Percentiles rank a stretch among this genome's conserved stretches.
Conservation (phyloP, 306 rosid genomes). For the Coriaria nepalensis region DNA sequence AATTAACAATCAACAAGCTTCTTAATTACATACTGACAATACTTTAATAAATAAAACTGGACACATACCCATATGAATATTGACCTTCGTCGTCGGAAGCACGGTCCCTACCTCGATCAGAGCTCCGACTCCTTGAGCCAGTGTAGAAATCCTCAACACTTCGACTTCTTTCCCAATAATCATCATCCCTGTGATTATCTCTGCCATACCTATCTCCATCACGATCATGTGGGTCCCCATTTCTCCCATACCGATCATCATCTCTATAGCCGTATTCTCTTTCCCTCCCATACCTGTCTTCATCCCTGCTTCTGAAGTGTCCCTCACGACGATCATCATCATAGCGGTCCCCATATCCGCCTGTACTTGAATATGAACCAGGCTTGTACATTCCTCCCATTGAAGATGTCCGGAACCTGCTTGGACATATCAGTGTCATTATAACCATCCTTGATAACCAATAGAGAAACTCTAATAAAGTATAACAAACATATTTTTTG, state of each 20-base stretch:
- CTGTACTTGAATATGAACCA: conserved; percentile 36
- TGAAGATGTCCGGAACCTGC: conserved; percentile 60
- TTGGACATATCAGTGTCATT: conserved; percentile 17
- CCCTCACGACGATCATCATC: conserved; percentile 64
- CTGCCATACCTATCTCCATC: conserved; percentile 76
- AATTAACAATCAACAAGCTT: not conserved
- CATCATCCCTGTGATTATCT: conserved; percentile 79
- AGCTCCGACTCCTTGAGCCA: conserved; percentile 75
- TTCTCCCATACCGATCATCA: conserved; percentile 52
- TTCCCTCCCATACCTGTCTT: conserved; percentile 73
- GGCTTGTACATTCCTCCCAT: conserved; percentile 79
- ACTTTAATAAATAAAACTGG: not conserved
- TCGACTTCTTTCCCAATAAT: conserved; percentile 65
- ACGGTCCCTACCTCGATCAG: conserved; percentile 61
- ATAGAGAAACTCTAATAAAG: not conserved
- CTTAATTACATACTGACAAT: conserved; percentile 2
- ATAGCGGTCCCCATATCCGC: conserved; percentile 55
- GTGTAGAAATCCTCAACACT: conserved; percentile 53
- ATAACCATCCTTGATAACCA: not conserved
- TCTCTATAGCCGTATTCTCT: conserved; percentile 68
- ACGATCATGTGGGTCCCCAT: conserved; percentile 37
- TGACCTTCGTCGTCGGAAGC: conserved; percentile 61
- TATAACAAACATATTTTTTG: not conserved
- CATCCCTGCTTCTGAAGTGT: conserved; percentile 44
- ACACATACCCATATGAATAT: conserved; percentile 53